Conservation (phyloP, 805 yeast species). For the Myxozyma kluyveri region DNA sequence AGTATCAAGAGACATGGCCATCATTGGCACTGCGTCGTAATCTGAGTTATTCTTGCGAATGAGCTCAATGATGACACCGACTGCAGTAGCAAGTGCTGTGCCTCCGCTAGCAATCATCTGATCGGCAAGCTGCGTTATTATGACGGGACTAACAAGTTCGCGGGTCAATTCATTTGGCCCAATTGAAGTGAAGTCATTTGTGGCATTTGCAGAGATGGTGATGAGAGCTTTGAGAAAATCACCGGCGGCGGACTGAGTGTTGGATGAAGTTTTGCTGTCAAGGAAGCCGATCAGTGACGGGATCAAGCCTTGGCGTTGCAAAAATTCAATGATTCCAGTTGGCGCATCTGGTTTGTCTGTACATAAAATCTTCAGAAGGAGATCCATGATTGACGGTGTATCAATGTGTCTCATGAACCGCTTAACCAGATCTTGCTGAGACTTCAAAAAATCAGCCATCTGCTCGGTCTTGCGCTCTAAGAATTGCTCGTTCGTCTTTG, state of each 20-base stretch:
- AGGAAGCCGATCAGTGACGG: constrained; percentile 69
- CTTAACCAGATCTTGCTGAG: constrained; percentile 69
- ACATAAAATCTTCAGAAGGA: constrained; percentile 80
- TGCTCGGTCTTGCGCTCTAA: constrained; percentile 78
- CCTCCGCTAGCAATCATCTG: constrained; percentile 76
- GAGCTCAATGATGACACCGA: constrained; percentile 88
- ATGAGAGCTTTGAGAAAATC: constrained; percentile 93
- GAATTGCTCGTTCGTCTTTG: constrained; percentile 86
- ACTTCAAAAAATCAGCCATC: constrained; percentile 64
- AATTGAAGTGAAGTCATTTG: constrained; percentile 82
- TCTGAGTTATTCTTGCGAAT: constrained; percentile 95
- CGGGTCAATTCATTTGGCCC: constrained; percentile 95
- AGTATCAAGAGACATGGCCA: constrained; percentile 74
- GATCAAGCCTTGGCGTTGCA: constrained; percentile 70
- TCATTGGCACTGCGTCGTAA: constrained; percentile 84
- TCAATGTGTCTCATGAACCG: constrained; percentile 82
- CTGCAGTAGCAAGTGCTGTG: constrained; percentile 88
- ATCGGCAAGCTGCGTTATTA: constrained; percentile 63
- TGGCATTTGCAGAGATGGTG: constrained; percentile 88
- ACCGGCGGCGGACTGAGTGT: constrained; percentile 88
- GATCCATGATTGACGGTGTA: constrained; percentile 92
- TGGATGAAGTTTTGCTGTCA: constrained; percentile 63
- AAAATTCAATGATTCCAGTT: constrained; percentile 76
- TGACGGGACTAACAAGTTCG: constrained; percentile 74
- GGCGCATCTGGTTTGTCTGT: constrained; percentile 89